Evolutionary conservation across 2,329 filamentous ascomycete genomes (phyloP).

Genomic region (Talaromyces sp.): DNA sequence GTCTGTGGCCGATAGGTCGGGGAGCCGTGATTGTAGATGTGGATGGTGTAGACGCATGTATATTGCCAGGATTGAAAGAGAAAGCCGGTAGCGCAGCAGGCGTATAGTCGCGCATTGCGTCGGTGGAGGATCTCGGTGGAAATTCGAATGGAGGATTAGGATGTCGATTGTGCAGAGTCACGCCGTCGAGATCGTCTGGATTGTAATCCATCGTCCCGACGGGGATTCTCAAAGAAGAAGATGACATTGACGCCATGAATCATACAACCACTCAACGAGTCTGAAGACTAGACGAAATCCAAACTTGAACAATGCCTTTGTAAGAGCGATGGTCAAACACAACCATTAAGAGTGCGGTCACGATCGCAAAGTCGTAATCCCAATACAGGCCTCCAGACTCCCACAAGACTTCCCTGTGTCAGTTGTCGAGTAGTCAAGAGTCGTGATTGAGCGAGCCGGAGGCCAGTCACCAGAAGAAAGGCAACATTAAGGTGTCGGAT

Average conservation of each 20-base stretch:
- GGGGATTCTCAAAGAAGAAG: constrained; percentile 3
- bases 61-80: constrained; percentile 38
- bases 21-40: constrained; percentile 56
- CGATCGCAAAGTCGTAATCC: neutral
- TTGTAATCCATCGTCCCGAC: constrained; percentile 19
- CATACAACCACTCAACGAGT: neutral
- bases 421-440: constrained; percentile 13
- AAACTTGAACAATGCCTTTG: neutral
- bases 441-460: constrained; percentile 20
- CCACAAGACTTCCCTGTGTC: constrained; percentile 13
- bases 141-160: constrained; percentile 18
- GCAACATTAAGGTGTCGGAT: constrained; percentile 9
- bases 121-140: constrained; percentile 11
- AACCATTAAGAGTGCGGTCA: neutral
- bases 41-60: constrained; percentile 47
- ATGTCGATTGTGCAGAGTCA: neutral
- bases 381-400: constrained; percentile 19
- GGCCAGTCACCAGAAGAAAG: constrained; percentile 16
- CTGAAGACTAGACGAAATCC: neutral
- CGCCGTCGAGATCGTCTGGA: constrained; percentile 13
- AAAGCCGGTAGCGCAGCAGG: constrained; percentile 38
- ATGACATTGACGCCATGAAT: constrained; percentile 15
- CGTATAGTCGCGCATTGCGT: constrained; percentile 35
- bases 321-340: neutral
- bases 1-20: constrained; percentile 62